These are phyloP conservation scores for Kitagawia praeruptora DNA, from an alignment of 129 eudicot genomes.

Conservation along the genomic window DNA sequence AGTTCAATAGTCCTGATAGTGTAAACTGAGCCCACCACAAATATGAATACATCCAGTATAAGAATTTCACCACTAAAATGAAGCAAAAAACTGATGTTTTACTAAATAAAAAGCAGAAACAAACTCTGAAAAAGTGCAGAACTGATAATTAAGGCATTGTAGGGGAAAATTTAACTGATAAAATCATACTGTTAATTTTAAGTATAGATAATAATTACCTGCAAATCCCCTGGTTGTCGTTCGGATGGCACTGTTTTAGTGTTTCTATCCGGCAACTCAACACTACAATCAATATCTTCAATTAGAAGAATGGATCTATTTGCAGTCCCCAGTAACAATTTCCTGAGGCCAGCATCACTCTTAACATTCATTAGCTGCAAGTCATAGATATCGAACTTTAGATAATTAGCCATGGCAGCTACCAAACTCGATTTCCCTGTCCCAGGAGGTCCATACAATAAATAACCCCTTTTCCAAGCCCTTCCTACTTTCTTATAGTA, in stretches of 20 bases:
- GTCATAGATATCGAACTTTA: slow-evolving; percentile 49
- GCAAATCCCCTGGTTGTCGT: neutral
- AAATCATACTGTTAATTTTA: neutral
- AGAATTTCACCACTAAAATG: too few species aligned
- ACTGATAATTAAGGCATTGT: neutral
- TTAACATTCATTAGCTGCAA: slow-evolving; percentile 44
- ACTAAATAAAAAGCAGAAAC: too few species aligned
- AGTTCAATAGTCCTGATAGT: slow-evolving; percentile 25
- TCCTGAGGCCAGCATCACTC: slow-evolving; percentile 47
- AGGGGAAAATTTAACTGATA: neutral
- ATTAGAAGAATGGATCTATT: slow-evolving; percentile 64
- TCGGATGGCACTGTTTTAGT: neutral
- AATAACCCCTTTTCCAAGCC: slow-evolving; percentile 55
- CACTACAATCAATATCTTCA: slow-evolving; percentile 69
- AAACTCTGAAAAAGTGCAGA: neutral
- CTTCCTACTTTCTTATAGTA: slow-evolving; percentile 37
- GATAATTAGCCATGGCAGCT: slow-evolving; percentile 45
- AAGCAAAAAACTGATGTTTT: too few species aligned
- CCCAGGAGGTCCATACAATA: slow-evolving; percentile 48
- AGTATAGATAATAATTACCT: neutral
- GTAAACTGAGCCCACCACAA: slow-evolving; percentile 9
- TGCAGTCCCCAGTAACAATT: slow-evolving; percentile 45
- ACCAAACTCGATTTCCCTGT: slow-evolving; percentile 43
- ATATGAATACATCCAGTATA: too few species aligned
- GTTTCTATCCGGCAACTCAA: slow-evolving; percentile 37